These are phyloP conservation scores for Aspergillus sp. DNA, from an alignment of 2,329 filamentous ascomycete genomes.

Conservation along the genomic window DNA sequence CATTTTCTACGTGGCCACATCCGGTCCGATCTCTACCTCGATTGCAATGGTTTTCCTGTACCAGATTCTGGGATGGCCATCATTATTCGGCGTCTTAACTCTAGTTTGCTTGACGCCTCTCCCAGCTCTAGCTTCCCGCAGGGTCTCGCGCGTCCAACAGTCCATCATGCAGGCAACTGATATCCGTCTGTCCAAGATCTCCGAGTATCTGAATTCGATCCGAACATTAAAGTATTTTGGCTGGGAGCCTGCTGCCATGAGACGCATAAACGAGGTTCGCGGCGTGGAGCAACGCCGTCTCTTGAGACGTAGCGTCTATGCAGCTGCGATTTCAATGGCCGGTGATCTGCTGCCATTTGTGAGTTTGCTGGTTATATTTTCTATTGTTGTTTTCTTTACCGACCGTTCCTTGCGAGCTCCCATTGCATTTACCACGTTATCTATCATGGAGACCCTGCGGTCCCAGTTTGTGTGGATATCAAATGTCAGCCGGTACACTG, in stretches of 20 bases:
- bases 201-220: slow-evolving; percentile 50
- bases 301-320: slow-evolving; percentile 44
- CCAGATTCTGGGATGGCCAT: slow-evolving; percentile 47
- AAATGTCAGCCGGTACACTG: slow-evolving; percentile 34
- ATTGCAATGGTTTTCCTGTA: slow-evolving; percentile 46
- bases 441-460: slow-evolving; percentile 45
- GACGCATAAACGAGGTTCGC: slow-evolving; percentile 44
- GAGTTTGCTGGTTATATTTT: slow-evolving; percentile 47
- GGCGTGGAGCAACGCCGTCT: slow-evolving; percentile 45
- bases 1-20: slow-evolving; percentile 39
- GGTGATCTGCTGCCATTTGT: slow-evolving; percentile 46
- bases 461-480: slow-evolving; percentile 45
- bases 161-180: slow-evolving; percentile 49
- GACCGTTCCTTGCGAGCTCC: slow-evolving; percentile 44
- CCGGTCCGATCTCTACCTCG: slow-evolving; percentile 40
- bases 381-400: slow-evolving; percentile 41
- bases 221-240: slow-evolving; percentile 53
- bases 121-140: slow-evolving; percentile 41
- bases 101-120: slow-evolving; percentile 43
- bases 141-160: slow-evolving; percentile 44
- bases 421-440: slow-evolving; percentile 50
- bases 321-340: slow-evolving; percentile 36
- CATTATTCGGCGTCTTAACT: slow-evolving; percentile 43
- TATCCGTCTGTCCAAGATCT: slow-evolving; percentile 47
- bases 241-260: slow-evolving; percentile 47